These are phyloP conservation scores for Conticribra weissflogii DNA, from an alignment of 108 stramenopile genomes.

Conservation along the genomic window DNA sequence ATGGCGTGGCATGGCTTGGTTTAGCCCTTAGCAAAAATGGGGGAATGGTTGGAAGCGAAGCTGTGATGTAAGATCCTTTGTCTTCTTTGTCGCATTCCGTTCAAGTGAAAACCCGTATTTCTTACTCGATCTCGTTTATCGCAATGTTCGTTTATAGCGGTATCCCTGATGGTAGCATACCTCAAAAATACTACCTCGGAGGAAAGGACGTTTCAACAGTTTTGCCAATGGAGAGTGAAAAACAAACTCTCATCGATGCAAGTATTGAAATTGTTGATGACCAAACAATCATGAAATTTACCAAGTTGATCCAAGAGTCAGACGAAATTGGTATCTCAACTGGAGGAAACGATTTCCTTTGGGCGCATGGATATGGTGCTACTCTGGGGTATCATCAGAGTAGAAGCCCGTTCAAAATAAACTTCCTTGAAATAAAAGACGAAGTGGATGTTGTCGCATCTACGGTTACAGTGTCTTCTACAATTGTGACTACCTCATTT, in stretches of 20 bases:
- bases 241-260: constrained; percentile 67
- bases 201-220: constrained; percentile 32
- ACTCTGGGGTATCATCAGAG: constrained; percentile 35
- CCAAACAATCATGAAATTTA: constrained; percentile 60
- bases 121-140: neutral
- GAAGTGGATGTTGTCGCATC: no score
- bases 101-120: neutral
- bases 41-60: constrained; percentile 53
- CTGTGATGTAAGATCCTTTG: constrained; percentile 46
- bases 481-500: no score
- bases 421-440: no score
- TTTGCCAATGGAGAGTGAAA: constrained; percentile 23
- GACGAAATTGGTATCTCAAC: constrained; percentile 52
- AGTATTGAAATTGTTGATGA: constrained; percentile 45
- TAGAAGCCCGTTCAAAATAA: neutral
- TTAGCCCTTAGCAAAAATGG: constrained; percentile 42
- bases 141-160: constrained; percentile 12
- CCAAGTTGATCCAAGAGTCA: constrained; percentile 60
- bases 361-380: constrained; percentile 49
- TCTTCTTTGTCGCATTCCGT: neutral
- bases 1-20: constrained; percentile 48
- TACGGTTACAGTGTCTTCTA: no score
- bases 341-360: constrained; percentile 51
- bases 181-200: constrained; percentile 53
- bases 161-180: constrained; percentile 11